phyloP scores from a whole-genome alignment of 306 rosid species.

The Fagus crenata region DNA sequence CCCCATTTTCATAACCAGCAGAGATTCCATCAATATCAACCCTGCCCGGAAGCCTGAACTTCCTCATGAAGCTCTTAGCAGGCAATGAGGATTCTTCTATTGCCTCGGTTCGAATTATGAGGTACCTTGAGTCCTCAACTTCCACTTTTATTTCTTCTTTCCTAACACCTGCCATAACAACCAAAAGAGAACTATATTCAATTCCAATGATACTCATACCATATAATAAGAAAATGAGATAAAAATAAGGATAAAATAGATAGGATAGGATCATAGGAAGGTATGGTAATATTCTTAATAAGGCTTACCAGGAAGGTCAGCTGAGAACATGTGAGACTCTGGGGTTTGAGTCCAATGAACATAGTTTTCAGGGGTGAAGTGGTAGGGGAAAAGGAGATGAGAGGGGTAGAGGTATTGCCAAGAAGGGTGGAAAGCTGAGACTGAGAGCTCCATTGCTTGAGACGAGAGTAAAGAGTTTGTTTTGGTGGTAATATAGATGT shows the following conservation, averaged over 20 bases:
- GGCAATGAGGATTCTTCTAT: slow-evolving; percentile 45
- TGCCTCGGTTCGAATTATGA: slow-evolving; percentile 62
- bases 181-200: slow-evolving; percentile 2
- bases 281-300: not conserved
- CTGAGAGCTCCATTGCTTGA: slow-evolving; percentile 52
- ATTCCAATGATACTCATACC: not conserved
- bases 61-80: slow-evolving; percentile 59
- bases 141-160: slow-evolving; percentile 74
- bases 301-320: slow-evolving; percentile 64
- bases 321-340: slow-evolving; percentile 68
- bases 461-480: not conserved
- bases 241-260: not conserved
- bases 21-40: slow-evolving; percentile 59
- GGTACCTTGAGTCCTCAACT: slow-evolving; percentile 73
- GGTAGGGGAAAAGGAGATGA: slow-evolving; percentile 54
- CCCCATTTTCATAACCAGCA: slow-evolving; percentile 67
- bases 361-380: slow-evolving; percentile 54
- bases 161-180: slow-evolving; percentile 56
- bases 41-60: slow-evolving; percentile 65
- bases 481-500: not conserved
- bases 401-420: slow-evolving; percentile 48
- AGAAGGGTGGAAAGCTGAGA: slow-evolving; percentile 34
- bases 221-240: not conserved
- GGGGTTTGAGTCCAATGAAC: slow-evolving; percentile 80
- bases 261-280: not conserved